Evolutionary conservation across 2,329 filamentous ascomycete genomes (phyloP), one percentile per base, ranked within the genome.

Genomic region (Bipolaris zeicola): DNA sequence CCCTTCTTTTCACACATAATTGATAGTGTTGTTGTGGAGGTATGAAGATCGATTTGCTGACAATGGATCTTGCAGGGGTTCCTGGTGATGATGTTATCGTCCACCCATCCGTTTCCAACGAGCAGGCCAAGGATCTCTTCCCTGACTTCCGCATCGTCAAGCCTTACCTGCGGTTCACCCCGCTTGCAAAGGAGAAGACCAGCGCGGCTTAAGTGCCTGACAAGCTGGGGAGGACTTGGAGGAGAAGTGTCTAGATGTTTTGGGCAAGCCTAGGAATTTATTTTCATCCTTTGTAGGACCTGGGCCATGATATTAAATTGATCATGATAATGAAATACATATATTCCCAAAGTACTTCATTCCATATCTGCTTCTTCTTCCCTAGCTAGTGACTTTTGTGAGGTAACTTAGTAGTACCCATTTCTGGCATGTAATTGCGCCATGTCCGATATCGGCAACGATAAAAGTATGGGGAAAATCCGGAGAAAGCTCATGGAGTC

Each of bases 21-120:
- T 22, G 6, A 26, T 18, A 8, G 22, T 24, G 6, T 42, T 36
- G 5, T 16, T 10, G 7, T 8, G 13, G 13, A 18, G n/a, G 8
- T 5, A 5, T 6, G 20, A 26, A 26, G 18, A 6, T 6, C 3
- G 16, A n/a, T 49, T 36, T 31, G 22, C 51, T 54, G 16, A 54
- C 5, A 10, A 14, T 31, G 6, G 1, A 13, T 44, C 26, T 14
- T 26, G n/a, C 14, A 48, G 39, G 83, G 83, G 75, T 84, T 3
- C 82, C 82, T 48, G 79, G 78, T 63, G 82, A 85, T 66, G 84
- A 87, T 71, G 84, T 87, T 61, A 87, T 87, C 66, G 85, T 87
- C 41, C 83, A 85, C 73, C 84, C 85, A 52, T 76, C 74, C 62
- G 79, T 87, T 70, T 84, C 81, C 75, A 85, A 81, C 66, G 83